phyloP scores from a whole-genome alignment of 768 basidiomycete species.

The Lanmaoa pseudosensibilis region DNA sequence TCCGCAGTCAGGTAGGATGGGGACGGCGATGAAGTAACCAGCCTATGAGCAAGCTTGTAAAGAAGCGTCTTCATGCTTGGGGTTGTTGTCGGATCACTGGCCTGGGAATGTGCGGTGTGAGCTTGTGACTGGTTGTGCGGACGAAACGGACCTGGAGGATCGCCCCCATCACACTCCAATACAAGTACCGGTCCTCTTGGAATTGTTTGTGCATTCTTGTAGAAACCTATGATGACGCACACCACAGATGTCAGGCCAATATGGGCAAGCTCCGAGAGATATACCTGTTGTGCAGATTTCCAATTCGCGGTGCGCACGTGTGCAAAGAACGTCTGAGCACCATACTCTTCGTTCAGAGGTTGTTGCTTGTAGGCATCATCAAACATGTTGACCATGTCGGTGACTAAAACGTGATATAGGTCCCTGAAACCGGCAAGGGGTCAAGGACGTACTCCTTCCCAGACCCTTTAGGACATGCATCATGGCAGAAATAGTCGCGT shows the following conservation, averaged over 20 bases:
- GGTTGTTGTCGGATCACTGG: slow-evolving; percentile 65
- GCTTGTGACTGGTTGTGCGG: slow-evolving; percentile 1
- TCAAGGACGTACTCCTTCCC: slow-evolving; percentile 53
- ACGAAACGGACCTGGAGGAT: slow-evolving; percentile 63
- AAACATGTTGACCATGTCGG: slow-evolving; percentile 81
- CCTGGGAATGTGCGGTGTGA: slow-evolving; percentile 43
- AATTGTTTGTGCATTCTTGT: slow-evolving; percentile 84
- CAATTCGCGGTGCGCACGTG: slow-evolving; percentile 77
- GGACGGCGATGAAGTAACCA: slow-evolving; percentile 61
- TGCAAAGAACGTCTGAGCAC: slow-evolving; percentile 81
- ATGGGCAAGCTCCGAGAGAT: slow-evolving; percentile 1
- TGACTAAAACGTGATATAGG: slow-evolving; percentile 42
- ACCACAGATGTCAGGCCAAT: background rate
- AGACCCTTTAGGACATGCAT: slow-evolving; percentile 80
- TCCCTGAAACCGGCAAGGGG: background rate
- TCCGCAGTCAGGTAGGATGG: slow-evolving; percentile 68
- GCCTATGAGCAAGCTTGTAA: slow-evolving; percentile 74
- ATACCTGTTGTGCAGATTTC: slow-evolving; percentile 83
- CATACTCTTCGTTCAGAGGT: slow-evolving; percentile 80
- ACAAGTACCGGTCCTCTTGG: slow-evolving; percentile 76
- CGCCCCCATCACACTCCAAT: slow-evolving; percentile 80
- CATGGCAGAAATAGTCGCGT: slow-evolving; percentile 74
- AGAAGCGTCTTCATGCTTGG: slow-evolving; percentile 63
- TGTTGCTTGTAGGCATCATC: slow-evolving; percentile 84
- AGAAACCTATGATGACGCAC: slow-evolving; percentile 51